A percentile compares a stretch with the other conserved stretches of the same genome.
Evolutionary conservation across 2,329 filamentous ascomycete species (phyloP).

Genomic region (Cladophialophora immunda): DNA sequence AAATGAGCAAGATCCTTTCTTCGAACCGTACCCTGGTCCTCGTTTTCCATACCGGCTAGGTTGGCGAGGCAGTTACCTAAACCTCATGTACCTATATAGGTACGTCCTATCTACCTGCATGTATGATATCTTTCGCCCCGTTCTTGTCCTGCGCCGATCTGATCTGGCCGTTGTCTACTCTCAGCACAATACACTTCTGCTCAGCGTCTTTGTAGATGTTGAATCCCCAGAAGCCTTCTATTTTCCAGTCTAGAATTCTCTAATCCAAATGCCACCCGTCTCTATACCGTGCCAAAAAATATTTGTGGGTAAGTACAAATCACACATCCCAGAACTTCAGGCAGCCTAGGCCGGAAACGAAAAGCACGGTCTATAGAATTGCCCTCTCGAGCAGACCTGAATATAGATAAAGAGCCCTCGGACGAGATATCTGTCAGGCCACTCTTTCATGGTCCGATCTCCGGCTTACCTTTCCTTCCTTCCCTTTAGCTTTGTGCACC

Average conservation of each 20-base stretch:
- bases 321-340: neutral
- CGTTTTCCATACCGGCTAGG: no score
- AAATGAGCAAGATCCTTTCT: no score
- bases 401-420: neutral
- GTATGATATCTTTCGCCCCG: no score
- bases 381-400: neutral
- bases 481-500: conserved; percentile 39
- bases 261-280: neutral
- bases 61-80: no score
- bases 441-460: conserved; percentile 32
- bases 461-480: conserved; percentile 19
- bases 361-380: neutral
- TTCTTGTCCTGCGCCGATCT: no score
- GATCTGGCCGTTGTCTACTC: no score
- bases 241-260: neutral
- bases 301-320: neutral
- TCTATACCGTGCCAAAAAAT: neutral
- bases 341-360: neutral
- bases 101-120: no score
- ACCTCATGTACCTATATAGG: no score
- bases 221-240: neutral
- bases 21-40: no score
- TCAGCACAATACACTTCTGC: no score
- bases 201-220: no score
- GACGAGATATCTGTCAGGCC: conserved; percentile 8